These are phyloP conservation scores for Tieghemostelium lacteum DNA, from an alignment of 78 protist species.

Conservation along the genomic window DNA sequence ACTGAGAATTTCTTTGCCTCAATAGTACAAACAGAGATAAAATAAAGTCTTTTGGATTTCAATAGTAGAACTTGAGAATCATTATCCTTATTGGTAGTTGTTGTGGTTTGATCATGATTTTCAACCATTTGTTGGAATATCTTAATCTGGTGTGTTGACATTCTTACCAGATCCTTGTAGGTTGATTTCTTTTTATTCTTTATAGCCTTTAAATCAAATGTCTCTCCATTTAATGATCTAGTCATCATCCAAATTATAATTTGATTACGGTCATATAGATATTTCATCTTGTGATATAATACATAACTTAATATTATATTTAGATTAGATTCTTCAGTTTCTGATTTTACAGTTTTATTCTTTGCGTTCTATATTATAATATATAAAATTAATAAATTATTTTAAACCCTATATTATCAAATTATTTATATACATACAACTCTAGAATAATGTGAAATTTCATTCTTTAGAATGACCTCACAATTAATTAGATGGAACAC, in stretches of 20 bases:
- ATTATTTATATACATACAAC: not conserved
- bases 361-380: not conserved
- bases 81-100: not conserved
- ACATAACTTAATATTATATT: slow-evolving; percentile 10
- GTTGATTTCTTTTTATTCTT: slow-evolving; percentile 8
- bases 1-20: slow-evolving; percentile 32
- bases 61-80: slow-evolving; percentile 43
- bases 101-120: not conserved
- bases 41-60: slow-evolving; percentile 24
- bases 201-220: not conserved
- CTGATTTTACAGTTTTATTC: slow-evolving; percentile 59
- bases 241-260: not conserved
- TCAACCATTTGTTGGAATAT: slow-evolving; percentile 3
- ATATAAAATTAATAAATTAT: not conserved
- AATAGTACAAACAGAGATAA: not conserved
- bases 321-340: slow-evolving; percentile 32
- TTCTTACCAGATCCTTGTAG: slow-evolving; percentile 20
- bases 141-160: slow-evolving; percentile 39
- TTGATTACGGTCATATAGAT: slow-evolving; percentile 29
- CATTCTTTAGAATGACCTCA: slow-evolving; percentile 38
- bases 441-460: not conserved
- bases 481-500: slow-evolving; percentile 20
- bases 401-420: not conserved
- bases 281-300: slow-evolving; percentile 19
- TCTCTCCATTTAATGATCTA: not conserved